A percentile compares a stretch with the other conserved stretches of the same genome.
Conservation (phyloP, 345 rosid genomes). For the Combretum micranthum region DNA sequence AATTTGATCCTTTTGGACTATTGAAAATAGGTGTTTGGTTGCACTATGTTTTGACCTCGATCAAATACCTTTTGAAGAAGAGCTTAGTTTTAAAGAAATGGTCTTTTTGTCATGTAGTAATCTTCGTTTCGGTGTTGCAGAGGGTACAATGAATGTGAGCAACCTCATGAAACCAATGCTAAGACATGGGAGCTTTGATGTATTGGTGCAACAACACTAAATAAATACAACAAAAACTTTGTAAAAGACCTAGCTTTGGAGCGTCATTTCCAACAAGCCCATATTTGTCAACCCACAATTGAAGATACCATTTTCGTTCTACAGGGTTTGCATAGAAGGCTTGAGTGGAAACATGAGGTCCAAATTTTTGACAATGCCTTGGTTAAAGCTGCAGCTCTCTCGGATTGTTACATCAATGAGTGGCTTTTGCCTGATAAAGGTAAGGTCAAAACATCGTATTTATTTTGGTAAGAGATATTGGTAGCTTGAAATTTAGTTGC, state of each 20-base stretch:
- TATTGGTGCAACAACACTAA: constrained; percentile 83
- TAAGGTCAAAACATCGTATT: constrained; percentile 12
- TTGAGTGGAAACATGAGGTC: constrained; percentile 87
- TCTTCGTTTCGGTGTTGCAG: no score
- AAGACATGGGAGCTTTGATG: constrained; percentile 84
- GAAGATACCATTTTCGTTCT: constrained; percentile 70
- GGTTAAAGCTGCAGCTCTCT: constrained; percentile 70
- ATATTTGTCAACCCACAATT: constrained; percentile 79
- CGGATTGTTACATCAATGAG: constrained; percentile 87
- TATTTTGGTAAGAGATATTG: no score
- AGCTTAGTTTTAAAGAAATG: no score
- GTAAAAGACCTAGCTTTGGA: constrained; percentile 93
- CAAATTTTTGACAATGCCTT: constrained; percentile 89
- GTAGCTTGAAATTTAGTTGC: no score
- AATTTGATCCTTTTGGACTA: no score
- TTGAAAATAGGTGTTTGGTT: no score
- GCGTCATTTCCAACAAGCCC: constrained; percentile 88
- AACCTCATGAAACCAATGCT: constrained; percentile 92
- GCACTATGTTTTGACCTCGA: no score
- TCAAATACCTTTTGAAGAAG: no score
- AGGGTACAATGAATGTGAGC: constrained; percentile 92
- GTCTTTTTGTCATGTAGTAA: no score
- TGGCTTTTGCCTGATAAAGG: constrained; percentile 93
- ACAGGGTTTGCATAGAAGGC: constrained; percentile 78
- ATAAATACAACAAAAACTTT: constrained; percentile 75